Evolutionary conservation across 768 basidiomycete genomes (phyloP).

Genomic region (Lactarius psammicola): DNA sequence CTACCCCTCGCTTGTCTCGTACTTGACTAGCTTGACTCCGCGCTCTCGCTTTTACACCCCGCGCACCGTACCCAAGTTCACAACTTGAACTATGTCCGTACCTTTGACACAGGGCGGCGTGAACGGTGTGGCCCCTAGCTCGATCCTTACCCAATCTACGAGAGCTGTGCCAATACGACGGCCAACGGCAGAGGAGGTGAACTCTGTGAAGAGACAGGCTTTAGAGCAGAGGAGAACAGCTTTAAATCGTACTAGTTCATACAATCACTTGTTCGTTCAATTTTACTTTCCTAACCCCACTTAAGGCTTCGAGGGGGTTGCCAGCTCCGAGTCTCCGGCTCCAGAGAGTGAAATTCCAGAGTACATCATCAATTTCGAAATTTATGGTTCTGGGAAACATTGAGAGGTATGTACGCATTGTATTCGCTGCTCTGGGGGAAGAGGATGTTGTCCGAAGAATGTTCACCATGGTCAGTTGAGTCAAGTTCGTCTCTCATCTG

Average conservation of each 20-base stretch:
- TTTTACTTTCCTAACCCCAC: neutral
- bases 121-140: neutral
- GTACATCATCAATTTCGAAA: slow-evolving; percentile 22
- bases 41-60: no score
- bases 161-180: slow-evolving; percentile 1
- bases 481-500: no score
- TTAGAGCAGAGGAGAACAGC: slow-evolving; percentile 12
- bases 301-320: slow-evolving; percentile 8
- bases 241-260: slow-evolving; percentile 7
- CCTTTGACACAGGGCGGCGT: slow-evolving; percentile 5
- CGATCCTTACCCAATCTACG: slow-evolving; percentile 1
- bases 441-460: slow-evolving; percentile 12
- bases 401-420: slow-evolving; percentile 14
- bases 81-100: slow-evolving; percentile 14
- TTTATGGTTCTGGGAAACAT: slow-evolving; percentile 5
- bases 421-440: slow-evolving; percentile 7
- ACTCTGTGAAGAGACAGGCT: slow-evolving; percentile 8
- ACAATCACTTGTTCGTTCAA: neutral
- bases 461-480: slow-evolving; percentile 21
- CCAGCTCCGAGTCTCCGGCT: neutral
- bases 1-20: no score
- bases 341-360: slow-evolving; percentile 17
- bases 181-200: neutral
- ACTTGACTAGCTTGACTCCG: no score
- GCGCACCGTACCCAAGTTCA: no score